Conservation (phyloP, 345 rosid species). For the Lepidium sativum region DNA sequence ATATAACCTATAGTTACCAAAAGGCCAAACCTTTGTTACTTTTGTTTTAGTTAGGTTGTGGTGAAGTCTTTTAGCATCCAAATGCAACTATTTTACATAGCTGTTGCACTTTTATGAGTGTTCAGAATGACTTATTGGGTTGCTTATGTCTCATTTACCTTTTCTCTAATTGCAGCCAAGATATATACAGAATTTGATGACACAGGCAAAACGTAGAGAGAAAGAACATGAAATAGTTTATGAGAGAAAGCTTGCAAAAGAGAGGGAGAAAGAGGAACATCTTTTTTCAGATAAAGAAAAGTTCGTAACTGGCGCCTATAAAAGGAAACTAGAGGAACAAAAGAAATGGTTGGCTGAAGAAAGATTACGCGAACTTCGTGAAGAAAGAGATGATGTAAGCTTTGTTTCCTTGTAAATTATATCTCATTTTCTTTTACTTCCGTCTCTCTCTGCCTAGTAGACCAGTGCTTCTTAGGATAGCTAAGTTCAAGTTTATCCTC, state of each 20-base stretch:
- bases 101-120: background rate
- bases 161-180: slow-evolving; percentile 46
- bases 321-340: slow-evolving; percentile 81
- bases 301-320: slow-evolving; percentile 69
- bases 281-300: slow-evolving; percentile 80
- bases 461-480: background rate
- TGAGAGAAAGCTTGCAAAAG: slow-evolving; percentile 78
- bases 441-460: background rate
- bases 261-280: slow-evolving; percentile 79
- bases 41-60: background rate
- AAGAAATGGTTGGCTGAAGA: slow-evolving; percentile 73
- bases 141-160: background rate
- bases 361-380: slow-evolving; percentile 55
- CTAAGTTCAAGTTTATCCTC: background rate
- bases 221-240: slow-evolving; percentile 69
- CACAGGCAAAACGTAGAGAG: slow-evolving; percentile 61
- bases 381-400: slow-evolving; percentile 90
- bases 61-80: background rate
- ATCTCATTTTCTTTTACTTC: background rate
- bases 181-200: slow-evolving; percentile 54
- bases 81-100: background rate
- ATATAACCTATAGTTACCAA: background rate
- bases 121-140: background rate
- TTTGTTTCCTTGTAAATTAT: background rate
- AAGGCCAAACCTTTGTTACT: background rate